Percentiles rank a stretch among this genome's conserved stretches.
Conservation (phyloP, 148 eudicot genomes). For the Rhododendron ovatum region DNA sequence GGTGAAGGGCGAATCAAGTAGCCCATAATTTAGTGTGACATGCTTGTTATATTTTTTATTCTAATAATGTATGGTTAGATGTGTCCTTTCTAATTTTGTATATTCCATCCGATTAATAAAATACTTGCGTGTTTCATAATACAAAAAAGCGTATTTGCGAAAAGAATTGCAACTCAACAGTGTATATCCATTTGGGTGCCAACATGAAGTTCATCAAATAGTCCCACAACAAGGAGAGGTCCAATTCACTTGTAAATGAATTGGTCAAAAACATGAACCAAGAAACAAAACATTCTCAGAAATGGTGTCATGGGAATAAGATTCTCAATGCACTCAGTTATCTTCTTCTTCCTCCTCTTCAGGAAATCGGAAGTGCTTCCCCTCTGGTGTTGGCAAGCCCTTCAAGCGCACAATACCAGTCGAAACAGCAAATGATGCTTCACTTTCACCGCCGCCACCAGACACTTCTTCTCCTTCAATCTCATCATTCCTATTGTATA, state of each 20-base stretch:
- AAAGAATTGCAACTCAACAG: not conserved
- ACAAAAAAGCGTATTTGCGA: not conserved
- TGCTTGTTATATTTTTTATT: too few relatives aligned
- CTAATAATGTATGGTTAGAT: too few relatives aligned
- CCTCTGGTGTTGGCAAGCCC: conserved; percentile 59
- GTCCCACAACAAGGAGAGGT: not conserved
- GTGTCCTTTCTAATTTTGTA: too few relatives aligned
- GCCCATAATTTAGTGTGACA: too few relatives aligned
- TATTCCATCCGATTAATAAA: too few relatives aligned
- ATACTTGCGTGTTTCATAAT: too few relatives aligned
- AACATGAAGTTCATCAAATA: not conserved
- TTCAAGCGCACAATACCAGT: conserved; percentile 34
- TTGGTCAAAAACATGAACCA: not conserved
- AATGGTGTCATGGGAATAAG: conserved; percentile 17
- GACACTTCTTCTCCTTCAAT: conserved; percentile 38
- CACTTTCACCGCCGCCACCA: conserved; percentile 30
- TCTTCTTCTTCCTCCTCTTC: conserved; percentile 18
- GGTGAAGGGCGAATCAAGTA: too few relatives aligned
- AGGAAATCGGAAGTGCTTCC: conserved; percentile 58
- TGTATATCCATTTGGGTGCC: not conserved
- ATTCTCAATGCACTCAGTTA: not conserved
- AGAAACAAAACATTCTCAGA: not conserved
- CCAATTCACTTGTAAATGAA: not conserved
- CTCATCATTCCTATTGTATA: conserved; percentile 75
- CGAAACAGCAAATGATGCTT: conserved; percentile 26